Conservation (phyloP, 2,329 filamentous ascomycete genomes). For the Lojkania enalia region DNA sequence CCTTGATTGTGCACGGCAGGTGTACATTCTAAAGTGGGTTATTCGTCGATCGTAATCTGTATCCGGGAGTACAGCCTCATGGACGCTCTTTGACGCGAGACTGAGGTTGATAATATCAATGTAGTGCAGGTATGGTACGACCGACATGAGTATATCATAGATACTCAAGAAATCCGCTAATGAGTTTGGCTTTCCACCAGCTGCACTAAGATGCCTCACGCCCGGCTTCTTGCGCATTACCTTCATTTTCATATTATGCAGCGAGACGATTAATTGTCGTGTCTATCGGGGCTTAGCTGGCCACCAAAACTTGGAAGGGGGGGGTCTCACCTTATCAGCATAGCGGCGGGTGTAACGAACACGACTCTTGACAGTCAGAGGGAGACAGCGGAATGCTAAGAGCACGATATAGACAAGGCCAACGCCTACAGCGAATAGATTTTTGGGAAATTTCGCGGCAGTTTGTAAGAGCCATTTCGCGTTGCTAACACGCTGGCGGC, state of each 20-base stretch:
- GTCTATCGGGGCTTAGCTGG: conserved; percentile 22
- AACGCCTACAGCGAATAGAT: neutral
- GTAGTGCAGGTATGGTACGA: conserved; percentile 32
- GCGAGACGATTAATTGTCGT: conserved; percentile 9
- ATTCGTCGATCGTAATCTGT: conserved; percentile 20
- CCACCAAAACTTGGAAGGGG: too few species aligned
- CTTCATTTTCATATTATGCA: conserved; percentile 11
- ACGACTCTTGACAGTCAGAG: neutral
- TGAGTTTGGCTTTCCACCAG: conserved; percentile 7
- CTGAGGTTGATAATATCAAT: conserved; percentile 28
- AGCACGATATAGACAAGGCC: neutral
- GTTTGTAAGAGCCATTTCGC: neutral
- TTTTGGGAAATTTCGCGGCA: conserved; percentile 4
- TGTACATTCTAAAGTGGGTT: conserved; percentile 23
- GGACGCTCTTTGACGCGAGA: conserved; percentile 29
- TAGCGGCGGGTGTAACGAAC: conserved; percentile 16
- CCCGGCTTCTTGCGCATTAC: conserved; percentile 2
- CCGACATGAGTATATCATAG: conserved; percentile 35
- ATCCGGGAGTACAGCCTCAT: conserved; percentile 25
- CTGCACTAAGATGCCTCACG: too few species aligned
- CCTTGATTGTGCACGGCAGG: conserved; percentile 18
- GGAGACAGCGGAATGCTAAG: neutral
- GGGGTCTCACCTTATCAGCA: neutral
- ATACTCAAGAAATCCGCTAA: conserved; percentile 31
- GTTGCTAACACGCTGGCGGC: conserved; percentile 3